phyloP scores from a whole-genome alignment of 2,329 filamentous ascomycete genomes.

The Exserohilum rostratum region DNA sequence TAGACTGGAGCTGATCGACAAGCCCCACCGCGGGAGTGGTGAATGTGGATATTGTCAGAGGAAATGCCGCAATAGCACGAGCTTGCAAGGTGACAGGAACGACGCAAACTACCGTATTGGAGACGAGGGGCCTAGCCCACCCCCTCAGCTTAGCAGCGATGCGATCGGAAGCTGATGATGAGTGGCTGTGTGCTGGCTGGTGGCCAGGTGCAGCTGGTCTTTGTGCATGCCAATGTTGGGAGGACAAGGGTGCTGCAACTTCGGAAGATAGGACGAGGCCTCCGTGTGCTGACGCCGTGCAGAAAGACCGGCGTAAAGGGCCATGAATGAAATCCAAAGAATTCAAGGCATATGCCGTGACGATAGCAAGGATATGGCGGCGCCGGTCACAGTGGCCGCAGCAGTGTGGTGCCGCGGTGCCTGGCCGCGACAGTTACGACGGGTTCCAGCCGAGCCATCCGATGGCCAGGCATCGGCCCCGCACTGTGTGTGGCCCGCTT shows the following conservation, averaged over 20 bases:
- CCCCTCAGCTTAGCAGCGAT: background rate
- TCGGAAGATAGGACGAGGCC: conserved; percentile 2
- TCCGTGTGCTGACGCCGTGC: conserved; percentile 13
- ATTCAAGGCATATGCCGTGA: background rate
- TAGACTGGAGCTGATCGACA: conserved; percentile 20
- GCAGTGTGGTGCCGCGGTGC: conserved; percentile 1
- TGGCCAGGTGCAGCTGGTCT: conserved; percentile 2
- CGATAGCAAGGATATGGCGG: conserved; percentile 12
- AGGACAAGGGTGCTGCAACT: background rate
- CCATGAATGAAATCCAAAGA: background rate
- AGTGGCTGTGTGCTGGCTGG: conserved; percentile 10
- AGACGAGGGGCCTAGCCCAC: background rate
- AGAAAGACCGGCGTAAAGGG: background rate
- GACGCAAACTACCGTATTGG: conserved; percentile 1
- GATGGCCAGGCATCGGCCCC: conserved; percentile 30
- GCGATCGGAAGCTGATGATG: conserved; percentile 1
- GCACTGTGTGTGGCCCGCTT: conserved; percentile 14
- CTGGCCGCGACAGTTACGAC: conserved; percentile 2
- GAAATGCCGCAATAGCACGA: conserved; percentile 15
- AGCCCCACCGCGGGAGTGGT: conserved; percentile 19
- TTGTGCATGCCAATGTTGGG: conserved; percentile 6
- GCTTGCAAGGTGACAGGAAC: background rate
- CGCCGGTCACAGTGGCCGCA: conserved; percentile 17
- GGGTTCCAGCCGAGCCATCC: conserved; percentile 29
- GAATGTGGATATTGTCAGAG: conserved; percentile 13